Conservation (phyloP, 352 stramenopile genomes). For the Phytopythium vexans region DNA sequence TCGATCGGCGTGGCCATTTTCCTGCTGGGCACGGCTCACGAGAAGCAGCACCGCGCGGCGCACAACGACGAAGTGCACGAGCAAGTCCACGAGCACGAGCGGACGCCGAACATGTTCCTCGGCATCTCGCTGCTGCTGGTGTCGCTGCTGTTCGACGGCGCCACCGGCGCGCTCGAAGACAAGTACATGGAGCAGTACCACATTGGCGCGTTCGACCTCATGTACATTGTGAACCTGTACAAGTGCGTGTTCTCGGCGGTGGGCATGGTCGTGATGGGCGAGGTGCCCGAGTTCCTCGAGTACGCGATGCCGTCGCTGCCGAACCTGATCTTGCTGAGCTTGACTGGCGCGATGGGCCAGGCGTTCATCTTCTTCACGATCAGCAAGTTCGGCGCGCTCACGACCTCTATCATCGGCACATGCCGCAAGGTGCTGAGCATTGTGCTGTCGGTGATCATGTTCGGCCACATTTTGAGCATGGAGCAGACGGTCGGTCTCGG, state of each 20-base stretch:
- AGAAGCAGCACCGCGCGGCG: constrained; percentile 52
- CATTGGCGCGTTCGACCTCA: constrained; percentile 81
- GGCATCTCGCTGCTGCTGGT: constrained; percentile 64
- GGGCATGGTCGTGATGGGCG: constrained; percentile 70
- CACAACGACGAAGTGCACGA: constrained; percentile 45
- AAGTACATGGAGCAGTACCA: constrained; percentile 82
- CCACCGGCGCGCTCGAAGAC: constrained; percentile 76
- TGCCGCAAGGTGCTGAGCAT: constrained; percentile 86
- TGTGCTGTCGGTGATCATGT: constrained; percentile 79
- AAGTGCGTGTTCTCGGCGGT: constrained; percentile 67
- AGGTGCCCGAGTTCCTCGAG: constrained; percentile 62
- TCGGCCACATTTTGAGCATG: constrained; percentile 68
- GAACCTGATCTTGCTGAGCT: constrained; percentile 66
- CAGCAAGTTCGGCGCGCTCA: constrained; percentile 82
- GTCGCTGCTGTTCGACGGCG: constrained; percentile 77
- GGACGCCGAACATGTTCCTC: constrained; percentile 61
- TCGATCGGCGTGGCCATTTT: constrained; percentile 76
- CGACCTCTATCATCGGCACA: constrained; percentile 83
- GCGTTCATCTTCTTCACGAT: constrained; percentile 88
- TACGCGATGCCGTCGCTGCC: constrained; percentile 54
- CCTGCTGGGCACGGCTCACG: constrained; percentile 63
- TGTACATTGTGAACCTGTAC: constrained; percentile 88
- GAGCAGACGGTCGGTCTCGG: constrained; percentile 65
- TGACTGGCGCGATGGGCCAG: constrained; percentile 74
- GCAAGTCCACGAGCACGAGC: constrained; percentile 36